These are phyloP conservation scores for Artomyces pyxidatus DNA, from an alignment of 768 basidiomycete species.

Conservation along the genomic window DNA sequence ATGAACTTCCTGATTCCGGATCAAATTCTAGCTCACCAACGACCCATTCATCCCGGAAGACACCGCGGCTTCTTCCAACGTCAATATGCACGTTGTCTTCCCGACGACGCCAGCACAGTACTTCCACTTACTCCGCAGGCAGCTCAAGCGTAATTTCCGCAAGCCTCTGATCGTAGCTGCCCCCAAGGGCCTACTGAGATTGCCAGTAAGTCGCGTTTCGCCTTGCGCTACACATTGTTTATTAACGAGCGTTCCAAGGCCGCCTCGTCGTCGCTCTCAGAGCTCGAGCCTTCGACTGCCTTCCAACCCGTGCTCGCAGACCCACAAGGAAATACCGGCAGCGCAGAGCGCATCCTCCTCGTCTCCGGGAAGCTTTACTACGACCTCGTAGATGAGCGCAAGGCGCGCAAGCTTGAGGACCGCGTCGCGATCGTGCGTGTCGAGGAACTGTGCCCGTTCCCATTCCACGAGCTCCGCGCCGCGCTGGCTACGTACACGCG, in stretches of 20 bases:
- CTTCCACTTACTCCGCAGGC: constrained; percentile 87
- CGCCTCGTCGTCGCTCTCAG: constrained; percentile 59
- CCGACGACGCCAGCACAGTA: constrained; percentile 89
- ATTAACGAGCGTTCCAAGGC: constrained; percentile 29
- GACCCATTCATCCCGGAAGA: constrained; percentile 42
- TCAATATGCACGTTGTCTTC: constrained; percentile 82
- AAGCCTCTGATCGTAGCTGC: constrained; percentile 81
- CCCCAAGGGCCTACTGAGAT: constrained; percentile 76
- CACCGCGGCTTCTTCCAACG: no score
- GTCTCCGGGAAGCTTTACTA: constrained; percentile 85
- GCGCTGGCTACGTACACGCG: constrained; percentile 38
- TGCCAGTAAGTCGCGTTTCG: constrained; percentile 45
- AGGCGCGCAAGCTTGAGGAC: constrained; percentile 36
- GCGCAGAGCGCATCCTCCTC: constrained; percentile 59
- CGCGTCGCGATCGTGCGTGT: constrained; percentile 65
- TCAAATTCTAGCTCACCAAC: constrained; percentile 72
- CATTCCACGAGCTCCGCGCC: constrained; percentile 46
- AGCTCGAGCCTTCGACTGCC: constrained; percentile 46
- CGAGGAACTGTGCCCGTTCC: constrained; percentile 87
- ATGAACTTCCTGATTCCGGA: constrained; percentile 2
- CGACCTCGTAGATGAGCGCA: constrained; percentile 68
- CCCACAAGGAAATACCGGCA: constrained; percentile 25
- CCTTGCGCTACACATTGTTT: background rate
- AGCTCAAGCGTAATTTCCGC: constrained; percentile 76
- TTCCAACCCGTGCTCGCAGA: constrained; percentile 70